Evolutionary conservation across 75 land plant genomes (phyloP), one percentile per base, ranked within the genome.

Genomic region (Sequoiadendron giganteum): DNA sequence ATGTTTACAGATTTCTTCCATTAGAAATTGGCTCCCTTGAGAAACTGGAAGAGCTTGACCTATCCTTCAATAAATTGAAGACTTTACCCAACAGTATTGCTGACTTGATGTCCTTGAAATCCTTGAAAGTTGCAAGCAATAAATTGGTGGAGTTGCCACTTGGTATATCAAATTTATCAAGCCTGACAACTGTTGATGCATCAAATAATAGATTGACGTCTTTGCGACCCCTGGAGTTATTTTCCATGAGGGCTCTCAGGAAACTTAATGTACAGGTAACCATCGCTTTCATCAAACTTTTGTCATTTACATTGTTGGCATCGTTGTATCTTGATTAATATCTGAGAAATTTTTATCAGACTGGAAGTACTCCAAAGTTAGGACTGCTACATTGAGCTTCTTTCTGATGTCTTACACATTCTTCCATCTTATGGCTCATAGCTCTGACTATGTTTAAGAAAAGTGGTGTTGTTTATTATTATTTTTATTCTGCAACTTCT

Each of bases 21-120:
- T 90, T 95, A 34, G 97, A 95, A 36, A 36, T 36, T 36, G 38
- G 38, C 38, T 36, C 38, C 38, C 38, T 36, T 36, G 0, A 36
- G 38, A 36, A 36, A 36, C 38, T 98, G 86, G 92, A 95, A 92
- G 89, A 94, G 84, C 88, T 98, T 48, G 98, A 98, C 89, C 91
- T 98, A 75, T 98, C 99, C 36, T 98, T 95, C 85, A 95, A 98
- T 89, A 98, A 98, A 92, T 73, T 98, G 89, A 96, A 93, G 86
- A 89, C 88, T 38, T 89, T 98, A 82, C 99, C 99, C 1, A 85
- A 90, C 47, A 93, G 93, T 86, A 93, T 98, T 25, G 88, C 93
- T 83, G 87, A 89, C 38, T 89, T 98, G 89, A 91, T 8, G 45
- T 87, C 90, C 45, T 89, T 98, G 75, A 93, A 89, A 87, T 90